Conservation (phyloP, 331 rosid genomes). For the Dryas integrifolia region DNA sequence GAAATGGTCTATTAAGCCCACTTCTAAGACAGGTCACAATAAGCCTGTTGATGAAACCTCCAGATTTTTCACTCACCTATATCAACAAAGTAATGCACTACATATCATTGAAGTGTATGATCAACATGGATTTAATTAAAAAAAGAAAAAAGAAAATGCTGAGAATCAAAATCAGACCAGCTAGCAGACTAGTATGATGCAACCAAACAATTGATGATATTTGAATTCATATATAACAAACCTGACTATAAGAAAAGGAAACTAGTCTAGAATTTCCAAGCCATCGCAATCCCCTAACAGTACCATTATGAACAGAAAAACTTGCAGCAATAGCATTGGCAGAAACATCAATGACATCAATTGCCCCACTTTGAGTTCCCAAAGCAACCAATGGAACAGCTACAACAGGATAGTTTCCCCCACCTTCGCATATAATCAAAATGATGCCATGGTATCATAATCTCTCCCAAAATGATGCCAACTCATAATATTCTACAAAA, state of each 20-base stretch:
- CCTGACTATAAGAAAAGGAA: conserved; percentile 94
- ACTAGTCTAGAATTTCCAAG: conserved; percentile 98
- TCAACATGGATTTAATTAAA: neutral
- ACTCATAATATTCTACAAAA: conserved; percentile 13
- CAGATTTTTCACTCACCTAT: conserved; percentile 89
- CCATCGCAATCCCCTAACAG: conserved; percentile 91
- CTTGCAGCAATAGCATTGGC: conserved; percentile 88
- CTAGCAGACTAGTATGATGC: neutral
- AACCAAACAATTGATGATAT: conserved; percentile 19
- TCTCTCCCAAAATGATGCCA: neutral
- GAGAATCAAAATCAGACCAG: neutral
- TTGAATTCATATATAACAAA: conserved; percentile 32
- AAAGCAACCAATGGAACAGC: conserved; percentile 96
- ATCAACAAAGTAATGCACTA: conserved; percentile 29
- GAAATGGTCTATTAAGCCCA: conserved; percentile 80
- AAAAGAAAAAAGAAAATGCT: neutral
- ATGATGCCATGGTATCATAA: conserved; percentile 16
- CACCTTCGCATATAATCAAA: conserved; percentile 60
- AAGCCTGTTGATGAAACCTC: conserved; percentile 83
- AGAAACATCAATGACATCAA: conserved; percentile 86
- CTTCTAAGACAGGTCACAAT: conserved; percentile 90
- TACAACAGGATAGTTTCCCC: conserved; percentile 87
- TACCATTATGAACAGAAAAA: conserved; percentile 74
- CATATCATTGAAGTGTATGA: conserved; percentile 22
- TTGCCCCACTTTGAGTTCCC: conserved; percentile 88